A percentile compares a stretch with the other conserved stretches of the same genome.
These are phyloP conservation scores for Hypsizygus marmoreus DNA, from an alignment of 768 basidiomycete species.

Conservation along the genomic window DNA sequence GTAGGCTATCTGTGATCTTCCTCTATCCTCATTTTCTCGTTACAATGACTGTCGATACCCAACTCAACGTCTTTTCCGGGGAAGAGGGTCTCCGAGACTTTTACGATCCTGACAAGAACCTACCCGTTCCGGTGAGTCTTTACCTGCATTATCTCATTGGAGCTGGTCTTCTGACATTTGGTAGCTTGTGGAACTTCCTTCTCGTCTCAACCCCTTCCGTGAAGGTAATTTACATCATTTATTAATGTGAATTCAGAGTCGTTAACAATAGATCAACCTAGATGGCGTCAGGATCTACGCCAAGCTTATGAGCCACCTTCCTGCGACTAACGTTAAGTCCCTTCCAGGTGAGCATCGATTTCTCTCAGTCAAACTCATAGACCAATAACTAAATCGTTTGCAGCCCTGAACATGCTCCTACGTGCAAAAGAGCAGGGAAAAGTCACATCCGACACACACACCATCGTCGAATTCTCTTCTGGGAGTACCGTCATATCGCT, in stretches of 20 bases:
- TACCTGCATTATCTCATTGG: background rate
- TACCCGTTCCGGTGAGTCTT: slow-evolving; percentile 19
- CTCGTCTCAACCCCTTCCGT: slow-evolving; percentile 20
- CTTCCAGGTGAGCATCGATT: slow-evolving; percentile 18
- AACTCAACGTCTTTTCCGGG: slow-evolving; percentile 23
- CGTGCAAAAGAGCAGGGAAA: slow-evolving; percentile 21
- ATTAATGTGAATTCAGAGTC: background rate
- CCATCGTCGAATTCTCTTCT: slow-evolving; percentile 26
- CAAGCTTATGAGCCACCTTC: slow-evolving; percentile 22
- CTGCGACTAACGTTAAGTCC: slow-evolving; percentile 25
- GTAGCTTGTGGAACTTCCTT: slow-evolving; percentile 24
- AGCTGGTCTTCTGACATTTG: background rate
- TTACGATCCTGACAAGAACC: slow-evolving; percentile 22
- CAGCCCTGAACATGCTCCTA: slow-evolving; percentile 26
- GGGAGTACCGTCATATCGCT: slow-evolving; percentile 26
- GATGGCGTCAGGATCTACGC: slow-evolving; percentile 25
- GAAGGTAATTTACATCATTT: slow-evolving; percentile 7
- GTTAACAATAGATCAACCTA: too few relatives aligned
- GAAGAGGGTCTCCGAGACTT: slow-evolving; percentile 20
- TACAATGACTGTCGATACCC: slow-evolving; percentile 15
- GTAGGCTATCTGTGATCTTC: background rate
- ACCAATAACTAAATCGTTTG: background rate
- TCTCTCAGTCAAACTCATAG: background rate
- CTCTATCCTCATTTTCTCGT: background rate
- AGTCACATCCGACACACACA: slow-evolving; percentile 21